These are phyloP conservation scores for Osmozyma mogii DNA, from an alignment of 805 yeast genomes.

Conservation along the genomic window DNA sequence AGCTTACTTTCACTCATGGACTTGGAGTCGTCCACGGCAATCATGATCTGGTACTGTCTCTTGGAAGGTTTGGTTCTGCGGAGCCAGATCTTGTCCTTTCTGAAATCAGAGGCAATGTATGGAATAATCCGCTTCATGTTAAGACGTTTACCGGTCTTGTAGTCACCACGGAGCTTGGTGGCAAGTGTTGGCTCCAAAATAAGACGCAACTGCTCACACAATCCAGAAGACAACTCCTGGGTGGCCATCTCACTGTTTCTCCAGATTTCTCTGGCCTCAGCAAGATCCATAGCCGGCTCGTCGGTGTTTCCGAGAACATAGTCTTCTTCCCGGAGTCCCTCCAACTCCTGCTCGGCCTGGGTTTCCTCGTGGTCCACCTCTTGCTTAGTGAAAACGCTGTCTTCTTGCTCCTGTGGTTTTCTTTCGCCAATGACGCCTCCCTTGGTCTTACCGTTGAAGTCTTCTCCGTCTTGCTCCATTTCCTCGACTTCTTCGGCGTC, in stretches of 20 bases:
- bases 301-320: constrained; percentile 15
- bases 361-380: constrained; percentile 22
- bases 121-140: constrained; percentile 98
- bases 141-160: constrained; percentile 92
- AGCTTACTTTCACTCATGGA: constrained; percentile 94
- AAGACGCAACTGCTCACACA: constrained; percentile 87
- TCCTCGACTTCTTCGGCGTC: constrained; percentile 20
- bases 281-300: constrained; percentile 44
- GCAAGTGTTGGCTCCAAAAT: constrained; percentile 94
- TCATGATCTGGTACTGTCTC: constrained; percentile 95
- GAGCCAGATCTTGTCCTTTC: constrained; percentile 97
- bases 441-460: constrained; percentile 40
- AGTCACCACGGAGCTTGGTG: constrained; percentile 92
- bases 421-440: constrained; percentile 47
- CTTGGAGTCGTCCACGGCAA: constrained; percentile 94
- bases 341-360: constrained; percentile 8
- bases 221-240: constrained; percentile 74
- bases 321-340: constrained; percentile 10
- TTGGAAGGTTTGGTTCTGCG: constrained; percentile 96
- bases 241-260: constrained; percentile 75
- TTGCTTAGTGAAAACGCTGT: constrained; percentile 9
- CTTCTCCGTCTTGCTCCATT: constrained; percentile 24
- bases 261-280: constrained; percentile 77
- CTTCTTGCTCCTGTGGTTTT: constrained; percentile 16
- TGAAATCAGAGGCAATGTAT: constrained; percentile 93